Evolutionary conservation across 176 grass and related monocot genomes (phyloP).

Genomic region (Cenchrus americanus): DNA sequence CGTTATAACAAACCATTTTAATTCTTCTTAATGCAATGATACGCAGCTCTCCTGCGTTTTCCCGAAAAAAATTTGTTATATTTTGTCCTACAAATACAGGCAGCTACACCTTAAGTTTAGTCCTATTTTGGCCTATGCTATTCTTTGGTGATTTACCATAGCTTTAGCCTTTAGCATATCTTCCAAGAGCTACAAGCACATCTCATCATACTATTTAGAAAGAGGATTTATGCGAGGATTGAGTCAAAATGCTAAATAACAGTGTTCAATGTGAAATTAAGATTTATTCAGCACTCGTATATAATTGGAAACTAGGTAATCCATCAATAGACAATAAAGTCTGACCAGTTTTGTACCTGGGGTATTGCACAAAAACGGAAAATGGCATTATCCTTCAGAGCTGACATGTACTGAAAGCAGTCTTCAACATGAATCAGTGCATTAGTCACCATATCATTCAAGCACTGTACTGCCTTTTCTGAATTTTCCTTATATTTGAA

Average conservation of each 20-base stretch:
- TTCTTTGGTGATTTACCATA: background rate
- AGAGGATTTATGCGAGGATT: background rate
- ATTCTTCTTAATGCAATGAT: too few species aligned
- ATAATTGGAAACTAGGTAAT: background rate
- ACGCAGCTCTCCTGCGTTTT: too few species aligned
- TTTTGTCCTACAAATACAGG: background rate
- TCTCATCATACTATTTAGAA: background rate
- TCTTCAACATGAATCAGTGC: conserved; percentile 81
- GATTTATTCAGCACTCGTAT: background rate
- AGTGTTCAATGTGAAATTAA: background rate
- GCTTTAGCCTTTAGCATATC: background rate
- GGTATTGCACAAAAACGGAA: conserved; percentile 94
- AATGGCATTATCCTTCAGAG: conserved; percentile 75
- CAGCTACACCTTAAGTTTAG: background rate
- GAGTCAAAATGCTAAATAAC: background rate
- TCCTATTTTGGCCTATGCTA: background rate
- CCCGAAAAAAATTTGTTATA: too few species aligned
- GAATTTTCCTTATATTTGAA: conserved; percentile 87
- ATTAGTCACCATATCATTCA: conserved; percentile 95
- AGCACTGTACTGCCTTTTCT: conserved; percentile 81
- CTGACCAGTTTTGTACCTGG: conserved; percentile 60
- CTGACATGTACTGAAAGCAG: conserved; percentile 84
- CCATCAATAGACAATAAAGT: background rate
- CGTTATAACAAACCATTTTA: too few species aligned
- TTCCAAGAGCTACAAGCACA: background rate